Evolutionary conservation across 805 yeast genomes (phyloP), one percentile per base, ranked within the genome.

Genomic region (Wickerhamiella allomyrinae): DNA sequence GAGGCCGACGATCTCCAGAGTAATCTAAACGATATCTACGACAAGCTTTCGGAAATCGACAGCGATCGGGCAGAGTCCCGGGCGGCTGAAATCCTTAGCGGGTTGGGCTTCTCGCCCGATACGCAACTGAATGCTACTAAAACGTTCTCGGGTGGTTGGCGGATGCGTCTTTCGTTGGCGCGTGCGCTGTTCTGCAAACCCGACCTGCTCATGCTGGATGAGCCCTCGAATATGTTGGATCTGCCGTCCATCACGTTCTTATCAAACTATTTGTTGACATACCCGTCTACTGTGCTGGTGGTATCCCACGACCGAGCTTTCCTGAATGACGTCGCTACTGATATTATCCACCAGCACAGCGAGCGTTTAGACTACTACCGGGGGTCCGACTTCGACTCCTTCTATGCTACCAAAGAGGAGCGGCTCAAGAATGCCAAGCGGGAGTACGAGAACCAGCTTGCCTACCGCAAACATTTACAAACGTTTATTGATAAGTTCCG

Each of bases 161-260:
- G 98, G 73, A 91, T 91, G 98, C 82, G 98, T 69, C 72, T 91
- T 50, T 83, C 96, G n/a, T 71, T 91, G 46, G 98, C 98, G 3
- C 77, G 98, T 65, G 98, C 98, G 0, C 71, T 91, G 59, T 91
- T 91, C 71, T 89, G 96, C 72, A 79, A 85, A 59, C 98, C 98
- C 0, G 98, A 91, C 61, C 69, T 91, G 50, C 69, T 91, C 51
- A 68, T 91, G 58, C 72, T 91, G 50, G 98, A 91, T 74, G 99
- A 91, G 72, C 99, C 99, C 56, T 87, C 97, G 47, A 91, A 91
- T 79, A 91, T 87, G 95, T 82, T 91, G 94, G 99, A 91, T 75
- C 95, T 91, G 61, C 99, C 98, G 22, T 87, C 97, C 42, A 84
- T 91, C 59, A 89, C 96, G 1, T 91, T 77, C 60, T 70, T 91